phyloP scores from a whole-genome alignment of 257 asterid species.

The Ligustrum vulgare region DNA sequence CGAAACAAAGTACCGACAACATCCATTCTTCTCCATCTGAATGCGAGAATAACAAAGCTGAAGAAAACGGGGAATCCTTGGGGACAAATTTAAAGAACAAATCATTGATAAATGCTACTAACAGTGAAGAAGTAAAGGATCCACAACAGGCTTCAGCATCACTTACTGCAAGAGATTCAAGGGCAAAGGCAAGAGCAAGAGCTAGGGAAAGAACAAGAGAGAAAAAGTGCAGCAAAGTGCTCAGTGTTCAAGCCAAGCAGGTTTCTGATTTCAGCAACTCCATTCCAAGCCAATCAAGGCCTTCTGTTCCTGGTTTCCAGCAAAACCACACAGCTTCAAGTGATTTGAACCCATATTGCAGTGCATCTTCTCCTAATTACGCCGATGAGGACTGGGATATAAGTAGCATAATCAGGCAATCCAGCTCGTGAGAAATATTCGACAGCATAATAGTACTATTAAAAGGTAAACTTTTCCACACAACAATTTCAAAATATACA shows the following conservation, averaged over 20 bases:
- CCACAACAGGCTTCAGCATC: no score
- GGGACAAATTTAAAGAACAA: slow-evolving; percentile 24
- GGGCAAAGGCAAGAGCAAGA: slow-evolving; percentile 87
- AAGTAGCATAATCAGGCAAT: not conserved
- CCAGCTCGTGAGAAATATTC: not conserved
- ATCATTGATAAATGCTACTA: not conserved
- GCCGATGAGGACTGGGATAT: not conserved
- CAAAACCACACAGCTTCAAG: not conserved
- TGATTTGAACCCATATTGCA: not conserved
- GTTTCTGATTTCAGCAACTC: slow-evolving; percentile 22
- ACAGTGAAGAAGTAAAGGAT: no score
- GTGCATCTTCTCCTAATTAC: not conserved
- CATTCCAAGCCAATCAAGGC: slow-evolving; percentile 17
- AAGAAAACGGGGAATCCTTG: slow-evolving; percentile 3
- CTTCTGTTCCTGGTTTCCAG: not conserved
- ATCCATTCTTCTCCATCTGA: slow-evolving; percentile 31
- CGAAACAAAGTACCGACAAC: slow-evolving; percentile 13
- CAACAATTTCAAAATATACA: not conserved
- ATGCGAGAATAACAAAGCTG: slow-evolving; percentile 17
- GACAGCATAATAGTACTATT: not conserved
- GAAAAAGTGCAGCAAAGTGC: slow-evolving; percentile 46
- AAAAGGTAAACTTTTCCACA: not conserved
- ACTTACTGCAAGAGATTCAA: slow-evolving; percentile 42
- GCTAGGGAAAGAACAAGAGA: slow-evolving; percentile 87
- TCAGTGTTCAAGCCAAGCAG: slow-evolving; percentile 25